Percentiles rank a stretch among this genome's conserved stretches.
Conservation (phyloP, 805 yeast genomes). For the Teunomyces barrocoloradensis region DNA sequence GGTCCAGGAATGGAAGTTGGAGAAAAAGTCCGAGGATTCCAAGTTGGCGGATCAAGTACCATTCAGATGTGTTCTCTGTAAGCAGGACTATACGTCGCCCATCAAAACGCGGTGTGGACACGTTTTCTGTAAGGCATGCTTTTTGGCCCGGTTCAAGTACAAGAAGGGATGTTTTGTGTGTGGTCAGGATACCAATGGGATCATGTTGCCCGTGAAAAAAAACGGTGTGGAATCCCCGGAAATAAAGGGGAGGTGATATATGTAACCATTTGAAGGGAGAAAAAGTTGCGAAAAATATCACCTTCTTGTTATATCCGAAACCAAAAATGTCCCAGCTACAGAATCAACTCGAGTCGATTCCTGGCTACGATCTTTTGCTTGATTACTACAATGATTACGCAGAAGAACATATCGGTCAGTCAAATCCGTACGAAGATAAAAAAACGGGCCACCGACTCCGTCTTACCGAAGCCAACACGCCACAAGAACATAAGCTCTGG, state of each 20-base stretch:
- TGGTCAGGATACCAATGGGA: slow-evolving; percentile 58
- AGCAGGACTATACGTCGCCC: slow-evolving; percentile 51
- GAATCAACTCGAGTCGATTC: slow-evolving; percentile 32
- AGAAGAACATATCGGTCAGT: slow-evolving; percentile 60
- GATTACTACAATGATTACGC: slow-evolving; percentile 66
- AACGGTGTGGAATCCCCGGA: not conserved
- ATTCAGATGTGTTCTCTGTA: slow-evolving; percentile 41
- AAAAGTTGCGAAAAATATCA: not conserved
- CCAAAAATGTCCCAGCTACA: slow-evolving; percentile 12
- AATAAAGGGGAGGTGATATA: not conserved
- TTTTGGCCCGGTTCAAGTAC: slow-evolving; percentile 44
- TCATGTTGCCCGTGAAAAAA: slow-evolving; percentile 51
- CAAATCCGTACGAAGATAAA: slow-evolving; percentile 63
- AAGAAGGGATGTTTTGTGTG: slow-evolving; percentile 55
- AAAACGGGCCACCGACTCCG: slow-evolving; percentile 56
- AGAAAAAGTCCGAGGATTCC: slow-evolving; percentile 6
- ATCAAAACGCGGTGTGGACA: slow-evolving; percentile 62
- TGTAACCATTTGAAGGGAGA: not conserved
- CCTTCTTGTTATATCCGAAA: not conserved
- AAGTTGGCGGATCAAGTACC: not conserved
- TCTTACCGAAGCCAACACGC: slow-evolving; percentile 51
- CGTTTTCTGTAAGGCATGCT: slow-evolving; percentile 62
- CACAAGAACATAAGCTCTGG: slow-evolving; percentile 67
- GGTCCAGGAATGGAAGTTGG: slow-evolving; percentile 66
- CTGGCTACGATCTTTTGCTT: slow-evolving; percentile 56